Evolutionary conservation across 768 basidiomycete species (phyloP).

Genomic region (Hydnomerulius pinastri): DNA sequence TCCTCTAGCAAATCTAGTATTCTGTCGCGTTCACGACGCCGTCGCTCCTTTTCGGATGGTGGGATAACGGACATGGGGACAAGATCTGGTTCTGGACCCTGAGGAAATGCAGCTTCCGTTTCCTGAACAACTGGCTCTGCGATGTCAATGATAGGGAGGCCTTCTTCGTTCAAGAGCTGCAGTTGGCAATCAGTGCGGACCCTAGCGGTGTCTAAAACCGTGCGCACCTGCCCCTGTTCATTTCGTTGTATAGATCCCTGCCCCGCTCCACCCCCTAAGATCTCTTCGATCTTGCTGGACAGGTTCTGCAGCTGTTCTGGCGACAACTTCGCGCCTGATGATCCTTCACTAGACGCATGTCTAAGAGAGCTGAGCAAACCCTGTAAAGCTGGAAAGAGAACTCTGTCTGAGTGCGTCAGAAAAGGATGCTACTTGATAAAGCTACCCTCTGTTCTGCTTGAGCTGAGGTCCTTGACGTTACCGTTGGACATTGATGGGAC

Average conservation of each 20-base stretch:
- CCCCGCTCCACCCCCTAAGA: slow-evolving; percentile 48
- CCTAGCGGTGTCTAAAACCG: slow-evolving; percentile 15
- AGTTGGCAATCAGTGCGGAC: slow-evolving; percentile 19
- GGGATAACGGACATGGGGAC: slow-evolving; percentile 50
- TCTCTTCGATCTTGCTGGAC: slow-evolving; percentile 59
- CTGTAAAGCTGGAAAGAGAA: slow-evolving; percentile 37
- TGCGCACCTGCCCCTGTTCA: slow-evolving; percentile 66
- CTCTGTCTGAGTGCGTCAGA: slow-evolving; percentile 10
- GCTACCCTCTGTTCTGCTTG: slow-evolving; percentile 39
- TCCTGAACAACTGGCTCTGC: slow-evolving; percentile 51
- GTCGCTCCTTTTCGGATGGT: slow-evolving; percentile 46
- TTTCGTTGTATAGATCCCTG: slow-evolving; percentile 40
- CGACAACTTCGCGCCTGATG: slow-evolving; percentile 33
- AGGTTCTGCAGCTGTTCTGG: slow-evolving; percentile 54
- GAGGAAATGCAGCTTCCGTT: slow-evolving; percentile 13
- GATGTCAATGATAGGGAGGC: slow-evolving; percentile 78
- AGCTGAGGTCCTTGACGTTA: slow-evolving; percentile 27
- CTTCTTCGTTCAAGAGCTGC: slow-evolving; percentile 75
- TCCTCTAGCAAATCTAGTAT: slow-evolving; percentile 71
- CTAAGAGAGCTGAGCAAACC: slow-evolving; percentile 41
- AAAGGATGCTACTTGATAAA: not conserved
- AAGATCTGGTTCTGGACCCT: slow-evolving; percentile 44
- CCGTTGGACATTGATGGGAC: slow-evolving; percentile 20
- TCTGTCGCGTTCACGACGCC: slow-evolving; percentile 59
- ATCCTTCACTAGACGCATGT: slow-evolving; percentile 10